phyloP scores from a whole-genome alignment of 148 eudicot genomes.

The Nyssa sinensis region DNA sequence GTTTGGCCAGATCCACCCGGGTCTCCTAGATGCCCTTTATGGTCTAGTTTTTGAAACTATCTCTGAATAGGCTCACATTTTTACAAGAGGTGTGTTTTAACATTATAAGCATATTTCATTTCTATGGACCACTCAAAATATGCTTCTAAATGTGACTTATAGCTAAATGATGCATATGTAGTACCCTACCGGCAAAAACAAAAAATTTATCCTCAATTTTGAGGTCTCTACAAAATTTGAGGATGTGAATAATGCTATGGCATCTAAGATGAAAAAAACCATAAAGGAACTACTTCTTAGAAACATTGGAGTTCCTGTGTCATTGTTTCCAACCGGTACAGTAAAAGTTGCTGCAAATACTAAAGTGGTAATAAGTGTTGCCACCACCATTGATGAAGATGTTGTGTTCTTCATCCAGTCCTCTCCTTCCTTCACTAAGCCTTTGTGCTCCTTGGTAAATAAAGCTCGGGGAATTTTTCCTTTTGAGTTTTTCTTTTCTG shows the following conservation, averaged over 20 bases:
- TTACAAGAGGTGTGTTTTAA: no score
- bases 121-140: no score
- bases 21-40: no score
- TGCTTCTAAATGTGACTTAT: no score
- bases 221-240: no score
- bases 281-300: conserved; percentile 7
- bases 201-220: no score
- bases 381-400: conserved; percentile 25
- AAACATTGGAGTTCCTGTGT: conserved; percentile 20
- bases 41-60: no score
- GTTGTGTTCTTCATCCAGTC: conserved; percentile 29
- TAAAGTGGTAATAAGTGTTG: conserved; percentile 22
- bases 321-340: conserved; percentile 21
- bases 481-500: conserved; percentile 12
- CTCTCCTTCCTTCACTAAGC: conserved; percentile 23
- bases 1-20: no score
- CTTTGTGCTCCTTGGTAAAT: conserved; percentile 25
- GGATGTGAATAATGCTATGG: conserved; percentile 24
- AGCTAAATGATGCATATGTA: no score
- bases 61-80: no score
- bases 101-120: no score
- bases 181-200: no score
- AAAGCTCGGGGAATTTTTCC: conserved; percentile 11
- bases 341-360: conserved; percentile 30
- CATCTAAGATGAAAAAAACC: conserved; percentile 27